These are phyloP conservation scores for Cladosporium sp. DNA, from an alignment of 2,329 filamentous ascomycete genomes.

Conservation along the genomic window DNA sequence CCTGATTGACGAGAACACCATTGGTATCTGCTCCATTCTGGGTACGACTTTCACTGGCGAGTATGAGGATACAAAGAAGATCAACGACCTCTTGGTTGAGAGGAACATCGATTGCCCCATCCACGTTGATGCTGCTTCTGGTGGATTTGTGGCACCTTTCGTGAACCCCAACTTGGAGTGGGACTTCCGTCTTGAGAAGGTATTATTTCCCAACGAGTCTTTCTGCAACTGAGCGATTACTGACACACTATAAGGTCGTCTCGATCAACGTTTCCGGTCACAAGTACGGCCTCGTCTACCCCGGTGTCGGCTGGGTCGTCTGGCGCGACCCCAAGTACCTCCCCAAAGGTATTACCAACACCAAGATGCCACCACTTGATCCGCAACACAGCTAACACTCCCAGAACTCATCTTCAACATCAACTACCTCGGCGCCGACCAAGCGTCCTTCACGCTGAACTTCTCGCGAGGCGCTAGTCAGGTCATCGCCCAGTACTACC, in stretches of 20 bases:
- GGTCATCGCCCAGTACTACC: conserved; percentile 96
- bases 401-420: conserved; percentile 94
- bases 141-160: conserved; percentile 92
- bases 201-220: not conserved
- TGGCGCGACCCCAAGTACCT: conserved; percentile 84
- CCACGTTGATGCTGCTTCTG: conserved; percentile 89
- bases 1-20: conserved; percentile 69
- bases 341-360: conserved; percentile 56
- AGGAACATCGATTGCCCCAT: conserved; percentile 78
- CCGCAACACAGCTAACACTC: not conserved
- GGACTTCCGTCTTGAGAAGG: conserved; percentile 85
- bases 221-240: not conserved
- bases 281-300: conserved; percentile 81
- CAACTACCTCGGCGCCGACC: conserved; percentile 95
- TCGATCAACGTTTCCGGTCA: conserved; percentile 95
- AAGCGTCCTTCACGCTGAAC: conserved; percentile 94
- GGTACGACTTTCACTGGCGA: conserved; percentile 95
- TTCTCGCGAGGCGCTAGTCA: conserved; percentile 95
- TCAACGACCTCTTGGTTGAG: conserved; percentile 83
- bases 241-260: conserved; percentile 59
- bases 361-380: not conserved
- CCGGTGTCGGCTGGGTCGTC: conserved; percentile 90
- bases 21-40: conserved; percentile 89
- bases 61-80: conserved; percentile 89
- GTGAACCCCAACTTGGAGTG: conserved; percentile 80